Percentiles rank a stretch among this genome's conserved stretches.
phyloP scores from a whole-genome alignment of 306 rosid genomes.

The Cotoneaster glaucophyllus region DNA sequence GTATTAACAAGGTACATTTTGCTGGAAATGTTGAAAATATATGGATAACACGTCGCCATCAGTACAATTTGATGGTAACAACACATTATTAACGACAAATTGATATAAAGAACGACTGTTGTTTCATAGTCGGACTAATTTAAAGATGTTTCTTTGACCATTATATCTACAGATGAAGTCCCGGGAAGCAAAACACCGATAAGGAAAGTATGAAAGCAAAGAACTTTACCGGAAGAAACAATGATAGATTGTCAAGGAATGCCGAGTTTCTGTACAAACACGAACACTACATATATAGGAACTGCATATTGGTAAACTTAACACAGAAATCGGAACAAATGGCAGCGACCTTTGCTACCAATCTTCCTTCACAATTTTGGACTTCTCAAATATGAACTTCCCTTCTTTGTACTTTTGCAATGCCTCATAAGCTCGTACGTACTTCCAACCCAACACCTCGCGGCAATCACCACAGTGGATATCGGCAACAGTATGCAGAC shows the following conservation, averaged over 20 bases:
- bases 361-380: slow-evolving; percentile 83
- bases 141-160: neutral
- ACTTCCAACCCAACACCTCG: slow-evolving; percentile 93
- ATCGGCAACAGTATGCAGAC: slow-evolving; percentile 97
- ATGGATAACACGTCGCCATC: too few relatives aligned
- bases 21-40: too few relatives aligned
- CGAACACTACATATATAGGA: neutral
- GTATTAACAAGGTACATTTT: too few relatives aligned
- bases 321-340: slow-evolving; percentile 26
- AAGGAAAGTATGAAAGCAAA: neutral
- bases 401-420: slow-evolving; percentile 98
- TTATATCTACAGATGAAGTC: neutral
- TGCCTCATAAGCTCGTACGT: slow-evolving; percentile 80
- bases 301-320: slow-evolving; percentile 6
- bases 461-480: slow-evolving; percentile 76
- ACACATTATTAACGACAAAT: too few relatives aligned
- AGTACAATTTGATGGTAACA: too few relatives aligned
- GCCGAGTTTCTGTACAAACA: slow-evolving; percentile 52
- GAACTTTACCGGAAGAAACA: slow-evolving; percentile 25
- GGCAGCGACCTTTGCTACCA: slow-evolving; percentile 55
- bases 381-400: slow-evolving; percentile 88
- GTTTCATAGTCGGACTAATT: too few relatives aligned
- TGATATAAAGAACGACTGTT: too few relatives aligned
- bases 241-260: slow-evolving; percentile 35
- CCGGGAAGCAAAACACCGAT: neutral